These are phyloP conservation scores for Candida namnaoensis DNA, from an alignment of 805 yeast genomes.

Conservation along the genomic window DNA sequence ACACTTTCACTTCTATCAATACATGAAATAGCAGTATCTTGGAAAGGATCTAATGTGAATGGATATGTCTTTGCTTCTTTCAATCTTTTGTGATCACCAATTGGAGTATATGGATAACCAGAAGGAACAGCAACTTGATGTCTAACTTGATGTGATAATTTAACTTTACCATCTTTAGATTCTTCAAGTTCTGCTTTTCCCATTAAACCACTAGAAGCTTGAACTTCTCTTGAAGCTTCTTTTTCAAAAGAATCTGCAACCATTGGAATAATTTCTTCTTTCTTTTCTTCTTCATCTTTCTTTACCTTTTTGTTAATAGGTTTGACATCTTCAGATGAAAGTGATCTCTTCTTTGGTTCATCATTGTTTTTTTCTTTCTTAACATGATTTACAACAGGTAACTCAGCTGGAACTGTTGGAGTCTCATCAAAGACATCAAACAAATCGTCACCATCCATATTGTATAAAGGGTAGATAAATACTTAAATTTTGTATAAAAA, in stretches of 20 bases:
- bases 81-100: conserved; percentile 73
- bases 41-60: conserved; percentile 92
- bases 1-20: conserved; percentile 93
- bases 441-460: conserved; percentile 33
- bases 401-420: conserved; percentile 23
- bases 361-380: conserved; percentile 13
- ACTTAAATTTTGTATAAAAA: too few species aligned
- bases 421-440: conserved; percentile 57
- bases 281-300: conserved; percentile 22
- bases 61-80: conserved; percentile 87
- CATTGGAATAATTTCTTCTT: conserved; percentile 50
- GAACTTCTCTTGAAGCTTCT: conserved; percentile 83
- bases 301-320: conserved; percentile 17
- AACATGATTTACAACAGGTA: conserved; percentile 1
- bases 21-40: conserved; percentile 92
- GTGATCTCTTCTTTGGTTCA: conserved; percentile 14
- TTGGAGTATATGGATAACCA: conserved; percentile 79
- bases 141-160: conserved; percentile 86
- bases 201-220: conserved; percentile 68
- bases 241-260: conserved; percentile 84
- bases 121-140: conserved; percentile 98
- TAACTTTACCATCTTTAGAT: conserved; percentile 43
- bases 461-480: too few species aligned
- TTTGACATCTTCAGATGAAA: conserved; percentile 9
- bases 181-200: conserved; percentile 22